These are phyloP conservation scores for Thraustochytrium sp. DNA, from an alignment of 352 stramenopile genomes.

Conservation along the genomic window DNA sequence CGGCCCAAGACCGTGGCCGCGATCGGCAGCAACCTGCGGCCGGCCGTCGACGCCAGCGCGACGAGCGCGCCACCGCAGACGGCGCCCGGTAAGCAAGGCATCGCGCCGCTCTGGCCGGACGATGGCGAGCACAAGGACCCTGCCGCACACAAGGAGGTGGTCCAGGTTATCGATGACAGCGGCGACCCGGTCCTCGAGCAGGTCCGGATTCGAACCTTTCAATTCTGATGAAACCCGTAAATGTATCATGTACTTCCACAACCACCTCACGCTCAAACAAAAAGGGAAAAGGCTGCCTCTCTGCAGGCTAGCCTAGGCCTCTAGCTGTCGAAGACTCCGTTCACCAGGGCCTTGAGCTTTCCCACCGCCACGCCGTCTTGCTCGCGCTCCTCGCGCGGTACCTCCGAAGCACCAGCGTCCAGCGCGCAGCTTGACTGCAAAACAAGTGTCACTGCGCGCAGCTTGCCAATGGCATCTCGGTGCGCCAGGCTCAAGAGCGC, in stretches of 20 bases:
- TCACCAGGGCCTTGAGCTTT: neutral
- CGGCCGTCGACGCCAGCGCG: neutral
- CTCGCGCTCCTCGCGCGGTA: neutral
- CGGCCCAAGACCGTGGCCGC: neutral
- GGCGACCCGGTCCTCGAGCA: slow-evolving; percentile 11
- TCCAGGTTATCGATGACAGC: neutral
- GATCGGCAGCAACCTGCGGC: neutral
- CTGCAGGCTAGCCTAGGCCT: too few relatives aligned
- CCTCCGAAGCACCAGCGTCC: too few relatives aligned
- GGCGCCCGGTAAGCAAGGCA: neutral
- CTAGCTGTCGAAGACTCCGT: too few relatives aligned
- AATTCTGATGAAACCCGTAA: neutral
- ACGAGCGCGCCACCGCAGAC: neutral
- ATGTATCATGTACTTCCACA: neutral
- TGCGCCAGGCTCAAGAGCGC: neutral
- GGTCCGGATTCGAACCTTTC: slow-evolving; percentile 14
- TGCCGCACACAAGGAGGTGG: neutral
- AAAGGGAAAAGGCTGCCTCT: neutral
- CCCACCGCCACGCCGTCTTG: neutral
- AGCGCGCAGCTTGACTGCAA: slow-evolving; percentile 34
- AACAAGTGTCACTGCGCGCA: neutral
- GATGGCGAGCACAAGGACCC: neutral
- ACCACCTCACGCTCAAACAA: neutral
- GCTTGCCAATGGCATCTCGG: neutral
- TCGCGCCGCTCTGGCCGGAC: neutral